Conservation (phyloP, 2,329 filamentous ascomycete species). For the Alternaria sp. region DNA sequence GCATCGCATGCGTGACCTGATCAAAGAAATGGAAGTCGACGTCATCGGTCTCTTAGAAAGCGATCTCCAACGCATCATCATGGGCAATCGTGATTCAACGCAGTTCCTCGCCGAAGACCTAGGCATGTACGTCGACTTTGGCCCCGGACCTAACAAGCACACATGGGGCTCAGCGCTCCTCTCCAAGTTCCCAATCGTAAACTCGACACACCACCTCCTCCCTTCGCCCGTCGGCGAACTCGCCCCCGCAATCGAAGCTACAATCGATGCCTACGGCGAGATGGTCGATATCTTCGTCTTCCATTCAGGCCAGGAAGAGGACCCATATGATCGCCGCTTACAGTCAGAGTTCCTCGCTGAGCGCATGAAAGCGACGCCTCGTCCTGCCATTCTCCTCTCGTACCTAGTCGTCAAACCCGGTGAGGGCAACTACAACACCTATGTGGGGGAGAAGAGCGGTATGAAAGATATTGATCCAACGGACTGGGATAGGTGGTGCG, state of each 20-base stretch:
- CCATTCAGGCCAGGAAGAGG: slow-evolving; percentile 98
- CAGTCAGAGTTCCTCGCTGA: slow-evolving; percentile 87
- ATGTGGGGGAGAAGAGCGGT: slow-evolving; percentile 82
- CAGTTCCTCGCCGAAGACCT: slow-evolving; percentile 95
- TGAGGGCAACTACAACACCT: slow-evolving; percentile 96
- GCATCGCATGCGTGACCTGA: slow-evolving; percentile 87
- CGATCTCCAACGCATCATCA: slow-evolving; percentile 96
- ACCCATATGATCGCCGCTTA: slow-evolving; percentile 86
- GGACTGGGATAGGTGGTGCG: slow-evolving; percentile 98
- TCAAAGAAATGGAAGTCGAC: slow-evolving; percentile 95
- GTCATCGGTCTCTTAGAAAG: slow-evolving; percentile 94
- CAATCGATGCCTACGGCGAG: slow-evolving; percentile 89
- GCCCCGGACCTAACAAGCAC: slow-evolving; percentile 97
- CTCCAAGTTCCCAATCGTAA: slow-evolving; percentile 96
- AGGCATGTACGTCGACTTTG: slow-evolving; percentile 98
- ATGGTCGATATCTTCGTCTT: slow-evolving; percentile 95
- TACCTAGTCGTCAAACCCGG: slow-evolving; percentile 92
- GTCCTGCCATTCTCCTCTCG: slow-evolving; percentile 84
- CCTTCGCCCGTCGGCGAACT: slow-evolving; percentile 94
- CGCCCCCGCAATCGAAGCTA: slow-evolving; percentile 96
- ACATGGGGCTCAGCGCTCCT: slow-evolving; percentile 94
- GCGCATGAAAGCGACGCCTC: slow-evolving; percentile 82
- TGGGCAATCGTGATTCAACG: slow-evolving; percentile 97
- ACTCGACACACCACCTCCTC: slow-evolving; percentile 94
- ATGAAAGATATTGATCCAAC: slow-evolving; percentile 94